phyloP scores from a whole-genome alignment of 2,329 filamentous ascomycete genomes.

The Cordyceps cicadae region DNA sequence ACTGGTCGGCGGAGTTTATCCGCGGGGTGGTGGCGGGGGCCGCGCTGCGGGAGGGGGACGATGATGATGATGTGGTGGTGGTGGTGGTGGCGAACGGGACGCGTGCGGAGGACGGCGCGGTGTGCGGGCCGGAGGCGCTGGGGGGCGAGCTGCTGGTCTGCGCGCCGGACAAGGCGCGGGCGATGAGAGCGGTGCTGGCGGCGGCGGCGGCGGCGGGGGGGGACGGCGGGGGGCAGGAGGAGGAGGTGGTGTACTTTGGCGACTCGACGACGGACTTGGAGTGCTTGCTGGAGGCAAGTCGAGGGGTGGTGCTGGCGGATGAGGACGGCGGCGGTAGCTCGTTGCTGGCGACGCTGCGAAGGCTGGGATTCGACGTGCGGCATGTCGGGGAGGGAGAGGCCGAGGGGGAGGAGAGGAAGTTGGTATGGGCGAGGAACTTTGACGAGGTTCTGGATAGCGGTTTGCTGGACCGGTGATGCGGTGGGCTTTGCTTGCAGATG shows the following conservation, averaged over 20 bases:
- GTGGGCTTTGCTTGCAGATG: too few species aligned
- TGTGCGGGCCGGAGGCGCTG: constrained; percentile 32
- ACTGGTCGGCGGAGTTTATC: constrained; percentile 43
- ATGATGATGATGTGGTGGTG: too few species aligned
- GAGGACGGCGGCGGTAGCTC: constrained; percentile 21
- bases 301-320: constrained; percentile 40
- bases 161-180: constrained; percentile 38
- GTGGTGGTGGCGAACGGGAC: constrained; percentile 38
- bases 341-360: constrained; percentile 29
- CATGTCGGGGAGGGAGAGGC: constrained; percentile 21
- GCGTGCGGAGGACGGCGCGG: constrained; percentile 25
- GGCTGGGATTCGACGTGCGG: constrained; percentile 30
- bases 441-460: constrained; percentile 30
- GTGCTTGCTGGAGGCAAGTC: constrained; percentile 35
- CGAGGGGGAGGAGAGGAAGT: background rate
- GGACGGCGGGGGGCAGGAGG: constrained; percentile 10
- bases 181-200: constrained; percentile 26
- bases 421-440: constrained; percentile 5
- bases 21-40: constrained; percentile 33
- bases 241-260: constrained; percentile 43
- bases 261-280: constrained; percentile 50
- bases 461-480: constrained; percentile 15
- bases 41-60: constrained; percentile 15
- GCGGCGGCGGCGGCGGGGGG: too few species aligned
- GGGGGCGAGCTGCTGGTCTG: constrained; percentile 23